These are phyloP conservation scores for Stephania japonica DNA, from an alignment of 164 flowering plant species.

Conservation along the genomic window DNA sequence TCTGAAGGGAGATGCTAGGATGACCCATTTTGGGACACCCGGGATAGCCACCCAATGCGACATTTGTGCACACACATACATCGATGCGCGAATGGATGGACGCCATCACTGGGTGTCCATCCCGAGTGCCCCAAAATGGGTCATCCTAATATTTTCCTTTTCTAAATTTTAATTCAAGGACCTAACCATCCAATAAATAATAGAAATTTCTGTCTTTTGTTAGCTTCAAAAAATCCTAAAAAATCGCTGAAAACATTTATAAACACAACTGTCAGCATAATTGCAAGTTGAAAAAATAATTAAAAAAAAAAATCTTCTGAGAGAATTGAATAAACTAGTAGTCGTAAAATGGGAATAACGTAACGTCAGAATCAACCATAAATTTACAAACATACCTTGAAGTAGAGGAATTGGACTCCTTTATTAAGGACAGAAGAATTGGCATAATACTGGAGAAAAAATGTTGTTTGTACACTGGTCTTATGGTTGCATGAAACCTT, in stretches of 20 bases:
- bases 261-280: neutral
- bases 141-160: too few species aligned
- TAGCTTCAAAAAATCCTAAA: too few species aligned
- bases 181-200: too few species aligned
- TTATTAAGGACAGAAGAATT: slow-evolving; percentile 44
- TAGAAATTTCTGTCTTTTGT: too few species aligned
- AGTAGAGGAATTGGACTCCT: slow-evolving; percentile 38
- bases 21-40: too few species aligned
- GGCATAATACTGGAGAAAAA: slow-evolving; percentile 72
- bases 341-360: neutral
- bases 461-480: slow-evolving; percentile 90
- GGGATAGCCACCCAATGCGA: too few species aligned
- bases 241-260: neutral
- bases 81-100: too few species aligned
- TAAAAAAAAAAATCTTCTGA: neutral
- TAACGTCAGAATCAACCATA: neutral
- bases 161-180: too few species aligned
- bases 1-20: too few species aligned
- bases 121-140: too few species aligned
- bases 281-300: neutral
- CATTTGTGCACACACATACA: too few species aligned
- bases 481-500: slow-evolving; percentile 64
- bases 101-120: too few species aligned
- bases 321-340: neutral
- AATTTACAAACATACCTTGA: slow-evolving; percentile 34